phyloP scores from a whole-genome alignment of 768 basidiomycete species.

The Leccinum longicurvipes region DNA sequence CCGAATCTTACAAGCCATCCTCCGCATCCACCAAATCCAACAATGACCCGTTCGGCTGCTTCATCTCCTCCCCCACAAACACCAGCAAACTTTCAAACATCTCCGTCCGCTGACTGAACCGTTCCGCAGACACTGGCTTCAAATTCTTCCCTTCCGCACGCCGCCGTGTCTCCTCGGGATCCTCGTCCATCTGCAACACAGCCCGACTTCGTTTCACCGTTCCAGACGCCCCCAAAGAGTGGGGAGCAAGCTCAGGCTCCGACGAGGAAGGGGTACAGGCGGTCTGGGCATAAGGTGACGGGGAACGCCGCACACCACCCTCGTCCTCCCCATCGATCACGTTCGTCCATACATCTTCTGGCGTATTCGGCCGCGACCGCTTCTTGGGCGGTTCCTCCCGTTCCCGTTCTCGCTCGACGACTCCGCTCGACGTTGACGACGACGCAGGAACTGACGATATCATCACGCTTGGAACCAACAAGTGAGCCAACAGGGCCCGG shows the following conservation, averaged over 20 bases:
- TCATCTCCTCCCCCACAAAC: constrained; percentile 60
- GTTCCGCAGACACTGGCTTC: constrained; percentile 39
- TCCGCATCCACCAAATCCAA: constrained; percentile 55
- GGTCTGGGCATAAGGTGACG: background rate
- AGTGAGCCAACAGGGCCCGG: constrained; percentile 61
- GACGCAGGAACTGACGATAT: background rate
- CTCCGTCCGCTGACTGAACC: constrained; percentile 62
- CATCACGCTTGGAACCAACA: constrained; percentile 42
- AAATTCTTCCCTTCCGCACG: constrained; percentile 24
- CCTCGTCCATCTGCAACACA: constrained; percentile 27
- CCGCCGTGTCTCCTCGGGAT: constrained; percentile 22
- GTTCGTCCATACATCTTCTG: constrained; percentile 43
- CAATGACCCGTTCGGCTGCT: constrained; percentile 63
- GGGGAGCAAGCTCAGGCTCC: constrained; percentile 1
- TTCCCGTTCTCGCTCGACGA: constrained; percentile 10
- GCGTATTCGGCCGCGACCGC: constrained; percentile 42
- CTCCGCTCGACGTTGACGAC: background rate
- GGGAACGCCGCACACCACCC: constrained; percentile 6
- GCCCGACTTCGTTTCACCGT: constrained; percentile 19
- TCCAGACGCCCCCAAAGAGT: background rate
- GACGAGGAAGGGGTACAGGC: no score
- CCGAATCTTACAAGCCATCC: constrained; percentile 20
- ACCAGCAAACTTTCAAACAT: constrained; percentile 66
- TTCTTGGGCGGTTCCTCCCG: constrained; percentile 39
- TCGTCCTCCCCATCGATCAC: constrained; percentile 34